Conservation (phyloP, 2,329 filamentous ascomycete species). For the Daldinia sp. region DNA sequence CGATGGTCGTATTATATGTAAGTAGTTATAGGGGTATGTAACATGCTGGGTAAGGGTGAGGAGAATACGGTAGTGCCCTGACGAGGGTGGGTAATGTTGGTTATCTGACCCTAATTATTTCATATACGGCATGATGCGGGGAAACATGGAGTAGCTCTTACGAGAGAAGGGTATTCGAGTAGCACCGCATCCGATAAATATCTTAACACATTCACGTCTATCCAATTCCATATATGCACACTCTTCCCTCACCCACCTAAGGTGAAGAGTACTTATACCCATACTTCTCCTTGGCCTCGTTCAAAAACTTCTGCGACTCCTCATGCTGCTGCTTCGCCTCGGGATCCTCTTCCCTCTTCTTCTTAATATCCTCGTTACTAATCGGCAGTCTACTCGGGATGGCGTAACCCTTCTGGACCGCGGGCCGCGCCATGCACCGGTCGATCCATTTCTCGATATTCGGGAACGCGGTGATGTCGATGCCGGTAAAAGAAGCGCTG, state of each 20-base stretch:
- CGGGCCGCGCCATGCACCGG: slow-evolving; percentile 65
- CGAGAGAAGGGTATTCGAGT: background rate
- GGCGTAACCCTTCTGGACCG: slow-evolving; percentile 68
- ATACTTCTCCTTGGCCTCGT: slow-evolving; percentile 56
- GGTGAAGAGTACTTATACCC: slow-evolving; percentile 58
- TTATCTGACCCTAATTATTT: background rate
- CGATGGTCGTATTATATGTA: background rate
- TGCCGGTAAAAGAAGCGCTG: slow-evolving; percentile 63
- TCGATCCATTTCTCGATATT: slow-evolving; percentile 73
- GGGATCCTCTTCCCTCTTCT: slow-evolving; percentile 55
- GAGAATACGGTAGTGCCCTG: background rate
- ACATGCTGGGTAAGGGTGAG: background rate
- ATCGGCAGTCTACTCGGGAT: slow-evolving; percentile 60
- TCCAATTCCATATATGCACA: background rate
- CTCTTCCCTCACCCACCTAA: slow-evolving; percentile 37
- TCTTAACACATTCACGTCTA: background rate
- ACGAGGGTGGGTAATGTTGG: background rate
- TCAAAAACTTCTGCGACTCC: slow-evolving; percentile 47
- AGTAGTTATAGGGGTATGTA: background rate
- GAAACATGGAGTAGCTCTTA: background rate
- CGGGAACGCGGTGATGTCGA: slow-evolving; percentile 71
- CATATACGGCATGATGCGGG: background rate
- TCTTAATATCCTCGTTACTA: slow-evolving; percentile 51
- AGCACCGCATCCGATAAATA: background rate
- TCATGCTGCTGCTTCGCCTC: slow-evolving; percentile 56